Evolutionary conservation across 768 basidiomycete genomes (phyloP).

Genomic region (Trametes punicea): DNA sequence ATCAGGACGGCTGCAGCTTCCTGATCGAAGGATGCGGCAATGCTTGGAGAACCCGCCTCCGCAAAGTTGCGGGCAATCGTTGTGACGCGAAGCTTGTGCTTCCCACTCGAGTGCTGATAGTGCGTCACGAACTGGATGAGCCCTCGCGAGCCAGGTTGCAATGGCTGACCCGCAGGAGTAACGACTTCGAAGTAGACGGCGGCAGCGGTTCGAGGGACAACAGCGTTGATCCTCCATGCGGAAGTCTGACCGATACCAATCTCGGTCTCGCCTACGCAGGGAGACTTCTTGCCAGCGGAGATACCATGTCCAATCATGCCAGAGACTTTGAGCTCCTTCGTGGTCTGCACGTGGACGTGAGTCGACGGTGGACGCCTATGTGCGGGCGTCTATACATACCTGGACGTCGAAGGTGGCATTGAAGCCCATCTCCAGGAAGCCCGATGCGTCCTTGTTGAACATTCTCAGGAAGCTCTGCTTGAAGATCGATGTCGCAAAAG

Average conservation of each 20-base stretch:
- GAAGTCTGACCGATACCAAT: slow-evolving; percentile 99
- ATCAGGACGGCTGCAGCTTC: slow-evolving; percentile 97
- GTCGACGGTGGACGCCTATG: slow-evolving; percentile 2
- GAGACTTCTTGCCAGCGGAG: slow-evolving; percentile 94
- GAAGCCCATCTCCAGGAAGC: slow-evolving; percentile 94
- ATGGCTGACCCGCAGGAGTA: slow-evolving; percentile 91
- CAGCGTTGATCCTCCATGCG: slow-evolving; percentile 94
- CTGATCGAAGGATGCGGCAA: slow-evolving; percentile 94
- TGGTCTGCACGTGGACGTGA: slow-evolving; percentile 59
- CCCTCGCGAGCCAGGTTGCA: slow-evolving; percentile 86
- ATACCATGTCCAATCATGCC: slow-evolving; percentile 97
- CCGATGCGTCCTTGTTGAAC: slow-evolving; percentile 90
- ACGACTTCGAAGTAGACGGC: slow-evolving; percentile 99
- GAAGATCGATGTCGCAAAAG: slow-evolving; percentile 97
- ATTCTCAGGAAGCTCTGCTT: slow-evolving; percentile 95
- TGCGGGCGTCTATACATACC: slow-evolving; percentile 38
- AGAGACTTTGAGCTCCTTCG: slow-evolving; percentile 97
- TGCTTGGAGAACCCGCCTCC: slow-evolving; percentile 91
- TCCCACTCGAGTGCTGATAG: slow-evolving; percentile 96
- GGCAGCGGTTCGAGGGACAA: slow-evolving; percentile 82
- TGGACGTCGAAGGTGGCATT: slow-evolving; percentile 99
- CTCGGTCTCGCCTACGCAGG: slow-evolving; percentile 97
- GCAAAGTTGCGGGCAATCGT: slow-evolving; percentile 98
- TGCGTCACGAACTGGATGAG: slow-evolving; percentile 98
- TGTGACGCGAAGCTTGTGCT: slow-evolving; percentile 93